phyloP scores from a whole-genome alignment of 495 filamentous ascomycete species.

The Tirmania nivea region DNA sequence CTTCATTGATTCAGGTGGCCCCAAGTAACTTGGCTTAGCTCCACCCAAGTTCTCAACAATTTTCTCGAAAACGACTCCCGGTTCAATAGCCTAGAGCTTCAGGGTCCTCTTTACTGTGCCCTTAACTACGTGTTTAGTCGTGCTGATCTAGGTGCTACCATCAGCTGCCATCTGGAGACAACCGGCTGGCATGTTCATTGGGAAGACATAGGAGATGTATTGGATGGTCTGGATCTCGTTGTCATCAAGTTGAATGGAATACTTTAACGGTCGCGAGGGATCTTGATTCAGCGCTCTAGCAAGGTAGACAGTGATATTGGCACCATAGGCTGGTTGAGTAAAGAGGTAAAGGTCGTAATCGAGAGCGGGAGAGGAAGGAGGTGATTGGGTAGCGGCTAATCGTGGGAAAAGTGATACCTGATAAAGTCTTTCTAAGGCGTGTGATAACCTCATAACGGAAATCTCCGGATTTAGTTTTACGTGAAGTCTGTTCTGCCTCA shows the following conservation, averaged over 20 bases:
- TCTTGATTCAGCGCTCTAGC: slow-evolving; percentile 38
- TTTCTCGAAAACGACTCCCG: slow-evolving; percentile 47
- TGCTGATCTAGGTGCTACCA: slow-evolving; percentile 34
- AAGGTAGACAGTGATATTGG: slow-evolving; percentile 40
- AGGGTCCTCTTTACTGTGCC: slow-evolving; percentile 33
- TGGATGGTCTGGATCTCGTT: slow-evolving; percentile 26
- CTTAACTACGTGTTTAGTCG: slow-evolving; percentile 29
- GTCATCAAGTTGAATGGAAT: slow-evolving; percentile 34
- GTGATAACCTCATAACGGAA: slow-evolving; percentile 32
- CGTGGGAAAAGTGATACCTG: slow-evolving; percentile 36
- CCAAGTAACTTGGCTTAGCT: slow-evolving; percentile 41
- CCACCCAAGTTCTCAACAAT: slow-evolving; percentile 45
- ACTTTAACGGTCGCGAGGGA: slow-evolving; percentile 35
- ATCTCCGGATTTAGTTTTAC: slow-evolving; percentile 22
- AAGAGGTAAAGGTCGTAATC: slow-evolving; percentile 48
- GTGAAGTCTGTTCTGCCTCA: slow-evolving; percentile 32
- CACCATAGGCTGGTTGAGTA: slow-evolving; percentile 25
- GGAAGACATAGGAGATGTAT: slow-evolving; percentile 29
- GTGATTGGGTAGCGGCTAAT: slow-evolving; percentile 27
- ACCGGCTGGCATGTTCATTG: slow-evolving; percentile 29
- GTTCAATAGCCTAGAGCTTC: slow-evolving; percentile 39
- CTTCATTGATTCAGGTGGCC: slow-evolving; percentile 43
- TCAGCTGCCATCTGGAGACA: slow-evolving; percentile 38
- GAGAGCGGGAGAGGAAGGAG: slow-evolving; percentile 31
- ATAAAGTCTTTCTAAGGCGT: slow-evolving; percentile 36